phyloP scores from a whole-genome alignment of 1,139 yeast species.

The Zygosaccharomyces sapae region DNA sequence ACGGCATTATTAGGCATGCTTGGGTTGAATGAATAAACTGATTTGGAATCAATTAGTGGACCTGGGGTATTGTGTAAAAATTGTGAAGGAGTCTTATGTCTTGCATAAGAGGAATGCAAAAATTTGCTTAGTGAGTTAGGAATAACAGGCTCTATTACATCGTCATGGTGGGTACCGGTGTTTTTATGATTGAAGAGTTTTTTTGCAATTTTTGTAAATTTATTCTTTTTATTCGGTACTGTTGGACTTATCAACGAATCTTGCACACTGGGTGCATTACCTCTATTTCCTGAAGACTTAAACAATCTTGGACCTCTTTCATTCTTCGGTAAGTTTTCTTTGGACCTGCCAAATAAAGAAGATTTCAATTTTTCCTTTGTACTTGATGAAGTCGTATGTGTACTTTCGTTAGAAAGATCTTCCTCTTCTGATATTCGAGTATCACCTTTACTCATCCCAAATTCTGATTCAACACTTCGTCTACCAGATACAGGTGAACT shows the following conservation, averaged over 20 bases:
- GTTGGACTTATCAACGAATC: slow-evolving; percentile 12
- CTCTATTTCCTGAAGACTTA: slow-evolving; percentile 11
- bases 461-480: slow-evolving; percentile 9
- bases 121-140: slow-evolving; percentile 32
- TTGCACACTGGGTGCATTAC: slow-evolving; percentile 8
- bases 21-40: slow-evolving; percentile 30
- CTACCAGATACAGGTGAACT: slow-evolving; percentile 7
- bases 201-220: slow-evolving; percentile 16
- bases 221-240: slow-evolving; percentile 8
- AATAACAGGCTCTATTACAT: slow-evolving; percentile 22
- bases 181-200: slow-evolving; percentile 27
- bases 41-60: slow-evolving; percentile 28
- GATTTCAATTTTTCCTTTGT: slow-evolving; percentile 14
- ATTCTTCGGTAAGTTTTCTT: slow-evolving; percentile 10
- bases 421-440: slow-evolving; percentile 13
- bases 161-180: slow-evolving; percentile 20
- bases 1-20: slow-evolving; percentile 17
- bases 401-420: slow-evolving; percentile 13
- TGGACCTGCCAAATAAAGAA: slow-evolving; percentile 11
- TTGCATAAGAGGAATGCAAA: slow-evolving; percentile 32
- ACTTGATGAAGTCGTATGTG: slow-evolving; percentile 15
- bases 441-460: slow-evolving; percentile 7
- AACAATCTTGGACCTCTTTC: slow-evolving; percentile 15
- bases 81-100: slow-evolving; percentile 32
- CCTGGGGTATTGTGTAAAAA: slow-evolving; percentile 27